Base-by-base conservation (phyloP, 2,329 filamentous ascomycete genomes). In the Rutstroemia sp. region DNA sequence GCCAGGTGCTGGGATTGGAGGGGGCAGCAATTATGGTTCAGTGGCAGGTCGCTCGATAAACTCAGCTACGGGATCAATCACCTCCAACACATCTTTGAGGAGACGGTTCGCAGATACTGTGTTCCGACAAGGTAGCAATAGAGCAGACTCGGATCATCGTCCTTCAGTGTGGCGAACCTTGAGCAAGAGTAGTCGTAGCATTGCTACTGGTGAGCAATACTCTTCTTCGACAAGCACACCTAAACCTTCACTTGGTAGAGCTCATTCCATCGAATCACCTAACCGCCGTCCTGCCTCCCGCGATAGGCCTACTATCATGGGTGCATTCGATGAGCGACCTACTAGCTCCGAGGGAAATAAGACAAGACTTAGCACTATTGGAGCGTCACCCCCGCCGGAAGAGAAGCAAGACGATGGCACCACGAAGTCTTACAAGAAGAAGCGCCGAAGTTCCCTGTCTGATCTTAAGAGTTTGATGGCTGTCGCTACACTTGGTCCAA, bases 401-500 rank as follows among this genome's bases (percentile, higher is more conserved):
- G 73, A 75, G 75, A 70, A 73, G 75, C 68, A 61, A 65, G 61
- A 66, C 62, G 69, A 70, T 38, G 64, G 42, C 58, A 69, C 69
- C 25, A 63, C 46, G 57, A 75, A 69, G 61, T 70, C 71, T n/a
- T 73, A 76, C 46, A 84, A 81, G 68, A 92, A 86, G 74, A 96
- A 95, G 75, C 81, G 92, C 55, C 85, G 92, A 68, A 96, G 92
- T 73, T 96, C 92, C 25, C 74, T 97, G 44, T 96, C 92, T 4
- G 92, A 97, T 70, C 77, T 97, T 48, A 87, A 84, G 63, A 79
- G 76, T 56, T 75, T 89, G 17, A 84, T 92, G 72, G 79, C 78
- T 42, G 78, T 82, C 55, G 77, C 84, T 8, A 79, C 75, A 10
- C 71, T 86, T 0, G 74, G 72, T 16, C 65, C 76, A 69, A 66